Base-by-base conservation (phyloP, 192 early-diverging fungal genomes). In the Helicostylum pulchrum region DNA sequence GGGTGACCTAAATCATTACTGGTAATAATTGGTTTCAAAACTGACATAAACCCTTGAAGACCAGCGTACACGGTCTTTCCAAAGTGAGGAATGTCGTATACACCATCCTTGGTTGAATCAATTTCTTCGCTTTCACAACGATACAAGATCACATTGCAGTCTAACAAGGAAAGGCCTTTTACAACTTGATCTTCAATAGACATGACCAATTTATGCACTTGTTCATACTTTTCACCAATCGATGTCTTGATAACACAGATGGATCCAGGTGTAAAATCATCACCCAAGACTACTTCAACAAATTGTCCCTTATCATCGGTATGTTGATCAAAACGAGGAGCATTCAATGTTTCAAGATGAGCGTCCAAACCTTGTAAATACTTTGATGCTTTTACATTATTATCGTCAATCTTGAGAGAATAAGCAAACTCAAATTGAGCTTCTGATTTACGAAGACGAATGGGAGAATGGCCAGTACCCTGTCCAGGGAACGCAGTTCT, bases 1-100 rank as follows among this genome's bases (percentile, higher is more conserved):
- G 95, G 88, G 68, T 97, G 95, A 5, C 97, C 94, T 66, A 98
- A 75, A 70, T 99, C 90, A 65, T 96, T 99, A 53, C 81, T 80
- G 8, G 85, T 81, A 23, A 93, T 90, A 15, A 95, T 89, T 3
- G 85, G 80, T n/a, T 79, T 76, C 12, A 97, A 79, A 3, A 88
- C 86, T 20, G 93, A 88, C 62, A 92, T 85, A 66, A 93, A 94
- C 1, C 97, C 97, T 78, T 97, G 91, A 17, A 99, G 65, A 5
- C 97, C 97, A 70, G 90, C 92, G 70, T 97, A 99, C 0, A 90
- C 75, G 8, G 97, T 71, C 11, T 71, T 48, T 0, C 96, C 97
- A 67, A 87, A 79, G n/a, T 84, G 86, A 1, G 97, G 96, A 45
- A 99, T 85, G 50, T 96, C 82, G 69, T 99, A 99, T 7, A 74